Conservation (phyloP, 129 eudicot species). For the Sambucus nigra region DNA sequence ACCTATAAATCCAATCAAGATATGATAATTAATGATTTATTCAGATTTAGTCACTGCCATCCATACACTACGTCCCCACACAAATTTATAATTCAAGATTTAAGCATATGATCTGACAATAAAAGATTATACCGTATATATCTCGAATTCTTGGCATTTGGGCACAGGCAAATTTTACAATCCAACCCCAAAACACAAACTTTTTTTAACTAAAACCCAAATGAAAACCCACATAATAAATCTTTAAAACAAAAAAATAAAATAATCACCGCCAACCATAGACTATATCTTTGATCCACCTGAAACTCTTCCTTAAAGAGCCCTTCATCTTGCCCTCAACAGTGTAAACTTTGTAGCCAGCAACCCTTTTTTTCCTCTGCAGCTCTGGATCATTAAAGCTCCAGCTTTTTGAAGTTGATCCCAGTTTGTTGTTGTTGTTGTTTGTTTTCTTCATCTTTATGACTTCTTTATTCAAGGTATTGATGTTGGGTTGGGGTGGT, state of each 20-base stretch:
- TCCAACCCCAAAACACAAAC: too few relatives aligned
- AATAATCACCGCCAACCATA: constrained; percentile 42
- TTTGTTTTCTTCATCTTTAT: constrained; percentile 16
- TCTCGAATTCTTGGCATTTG: too few relatives aligned
- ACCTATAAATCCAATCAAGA: too few relatives aligned
- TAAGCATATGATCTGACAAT: too few relatives aligned
- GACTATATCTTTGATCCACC: constrained; percentile 65
- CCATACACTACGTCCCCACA: too few relatives aligned
- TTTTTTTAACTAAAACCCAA: neutral
- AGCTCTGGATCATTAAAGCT: constrained; percentile 57
- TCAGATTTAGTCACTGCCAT: too few relatives aligned
- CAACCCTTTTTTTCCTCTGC: constrained; percentile 82
- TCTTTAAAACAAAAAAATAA: too few relatives aligned
- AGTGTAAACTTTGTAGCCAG: constrained; percentile 57
- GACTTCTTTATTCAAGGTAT: constrained; percentile 13
- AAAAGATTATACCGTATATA: too few relatives aligned
- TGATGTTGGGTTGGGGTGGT: constrained; percentile 9
- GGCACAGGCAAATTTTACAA: too few relatives aligned
- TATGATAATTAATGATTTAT: too few relatives aligned
- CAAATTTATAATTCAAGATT: too few relatives aligned
- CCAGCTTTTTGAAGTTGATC: constrained; percentile 40
- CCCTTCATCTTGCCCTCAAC: constrained; percentile 77
- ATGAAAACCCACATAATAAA: neutral
- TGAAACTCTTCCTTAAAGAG: constrained; percentile 75
- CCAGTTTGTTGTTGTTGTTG: neutral